Conservation (phyloP, 2,329 filamentous ascomycete species). For the Talaromyces sp. region DNA sequence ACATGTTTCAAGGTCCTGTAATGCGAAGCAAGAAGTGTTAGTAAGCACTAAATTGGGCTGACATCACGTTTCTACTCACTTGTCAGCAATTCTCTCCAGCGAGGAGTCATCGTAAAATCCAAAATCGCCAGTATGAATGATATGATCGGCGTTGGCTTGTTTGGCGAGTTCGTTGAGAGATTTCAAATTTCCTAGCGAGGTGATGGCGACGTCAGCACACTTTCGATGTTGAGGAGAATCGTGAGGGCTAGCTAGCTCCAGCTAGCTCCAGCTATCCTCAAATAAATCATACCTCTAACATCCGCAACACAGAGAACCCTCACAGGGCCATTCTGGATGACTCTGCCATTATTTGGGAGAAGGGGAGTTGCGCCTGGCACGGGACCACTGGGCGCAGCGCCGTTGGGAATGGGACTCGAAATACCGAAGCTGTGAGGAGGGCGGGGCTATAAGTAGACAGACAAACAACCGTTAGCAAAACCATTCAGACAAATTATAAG, state of each 20-base stretch:
- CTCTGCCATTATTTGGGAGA: constrained; percentile 49
- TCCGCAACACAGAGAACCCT: constrained; percentile 51
- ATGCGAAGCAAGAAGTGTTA: background rate
- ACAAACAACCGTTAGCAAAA: constrained; percentile 23
- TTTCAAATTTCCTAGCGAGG: constrained; percentile 73
- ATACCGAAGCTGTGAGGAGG: constrained; percentile 42
- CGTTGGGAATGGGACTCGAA: constrained; percentile 47
- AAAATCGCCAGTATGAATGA: constrained; percentile 98
- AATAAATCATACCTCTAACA: constrained; percentile 43
- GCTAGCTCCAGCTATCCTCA: background rate
- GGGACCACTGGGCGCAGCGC: constrained; percentile 38
- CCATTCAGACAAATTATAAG: background rate
- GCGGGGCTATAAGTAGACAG: constrained; percentile 35
- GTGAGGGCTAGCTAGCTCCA: background rate
- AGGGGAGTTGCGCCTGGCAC: constrained; percentile 47
- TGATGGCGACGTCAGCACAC: constrained; percentile 2
- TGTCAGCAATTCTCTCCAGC: constrained; percentile 94
- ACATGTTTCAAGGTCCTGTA: constrained; percentile 92
- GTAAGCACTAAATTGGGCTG: background rate
- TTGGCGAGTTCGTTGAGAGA: constrained; percentile 96
- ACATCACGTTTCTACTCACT: constrained; percentile 57
- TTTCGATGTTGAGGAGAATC: background rate
- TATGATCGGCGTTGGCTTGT: constrained; percentile 91
- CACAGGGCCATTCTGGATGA: constrained; percentile 47
- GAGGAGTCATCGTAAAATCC: constrained; percentile 98